These are phyloP conservation scores for Rhizophagus clarus DNA, from an alignment of 192 early-diverging fungal genomes.

Conservation along the genomic window DNA sequence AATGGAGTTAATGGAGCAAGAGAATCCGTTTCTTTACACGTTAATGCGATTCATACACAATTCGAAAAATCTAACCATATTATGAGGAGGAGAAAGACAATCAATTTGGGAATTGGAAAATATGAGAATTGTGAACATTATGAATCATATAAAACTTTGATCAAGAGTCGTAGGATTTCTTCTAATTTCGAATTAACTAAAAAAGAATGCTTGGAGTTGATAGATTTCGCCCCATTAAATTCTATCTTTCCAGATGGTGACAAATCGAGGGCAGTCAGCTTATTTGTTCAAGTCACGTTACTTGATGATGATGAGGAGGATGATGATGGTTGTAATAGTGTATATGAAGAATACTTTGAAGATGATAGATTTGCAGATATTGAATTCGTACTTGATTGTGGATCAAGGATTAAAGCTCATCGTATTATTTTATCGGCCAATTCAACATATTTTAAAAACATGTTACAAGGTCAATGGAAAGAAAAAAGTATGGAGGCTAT, in stretches of 20 bases:
- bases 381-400: constrained; percentile 27
- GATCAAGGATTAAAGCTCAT: constrained; percentile 21
- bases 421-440: neutral
- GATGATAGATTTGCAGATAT: constrained; percentile 20
- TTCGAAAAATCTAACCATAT: neutral
- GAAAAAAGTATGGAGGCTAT: neutral
- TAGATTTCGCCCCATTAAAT: neutral
- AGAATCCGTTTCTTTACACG: neutral
- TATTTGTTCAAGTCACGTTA: neutral
- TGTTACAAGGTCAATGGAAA: constrained; percentile 1
- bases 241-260: neutral
- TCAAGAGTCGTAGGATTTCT: too few relatives aligned
- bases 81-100: neutral
- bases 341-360: constrained; percentile 4
- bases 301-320: neutral
- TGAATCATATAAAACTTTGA: neutral
- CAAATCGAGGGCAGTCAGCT: neutral
- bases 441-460: constrained; percentile 23
- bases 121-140: neutral
- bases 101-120: neutral
- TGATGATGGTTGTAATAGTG: too few relatives aligned
- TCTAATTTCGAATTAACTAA: neutral
- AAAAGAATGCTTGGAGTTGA: neutral
- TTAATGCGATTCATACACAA: neutral
- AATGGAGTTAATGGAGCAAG: neutral